Base-by-base conservation (phyloP, 2,329 filamentous ascomycete species). In the Dothiorella sarmentorum region DNA sequence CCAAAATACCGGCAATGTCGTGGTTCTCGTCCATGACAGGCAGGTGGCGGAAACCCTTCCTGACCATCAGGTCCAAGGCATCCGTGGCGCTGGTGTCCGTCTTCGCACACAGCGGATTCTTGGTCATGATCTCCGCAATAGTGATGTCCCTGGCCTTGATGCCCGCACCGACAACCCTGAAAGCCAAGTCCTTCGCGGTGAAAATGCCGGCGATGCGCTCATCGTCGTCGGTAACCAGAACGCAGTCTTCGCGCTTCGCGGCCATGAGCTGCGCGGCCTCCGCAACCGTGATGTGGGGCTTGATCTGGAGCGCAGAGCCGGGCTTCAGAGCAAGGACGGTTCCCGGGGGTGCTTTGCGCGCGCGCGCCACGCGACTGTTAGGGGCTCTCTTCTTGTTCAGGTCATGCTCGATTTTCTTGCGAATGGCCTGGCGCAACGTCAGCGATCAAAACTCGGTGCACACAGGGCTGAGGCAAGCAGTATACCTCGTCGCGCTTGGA, bases 11-110 rank as follows among this genome's bases (percentile, higher is more conserved):
- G 7, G 92, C 96, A 63, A 99, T 99, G 71, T 99, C 93, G 76
- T 99, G 94, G 75, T 99, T 97, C 80, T 99, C 94, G 75, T 99
- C 94, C 94, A 99, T 99, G 64, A 99, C 94, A 3, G 94, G 94
- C 70, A 99, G 76, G 79, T 99, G 94, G 66, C 94, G 86, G 81
- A 99, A 99, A 17, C 94, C 94, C 78, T 97, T 97, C 67, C 93
- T 85, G 59, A 99, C 94, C 94, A 99, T 99, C 60, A 97, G 82
- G 75, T 99, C 93, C 63, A 99, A 79, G 29, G 94, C 94, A 80
- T 99, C 94, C 42, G 94, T 99, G 33, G 94, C 94, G 75, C 93
- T 97, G 31, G 94, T 99, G 72, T 99, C 94, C 60, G 94, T 99
- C 73, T 94, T 87, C 57, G 94, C 94, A 74, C 94, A 99, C 15